Evolutionary conservation across 306 rosid genomes (phyloP), one percentile per base, ranked within the genome.

Genomic region (Pterocarpus santalinus): DNA sequence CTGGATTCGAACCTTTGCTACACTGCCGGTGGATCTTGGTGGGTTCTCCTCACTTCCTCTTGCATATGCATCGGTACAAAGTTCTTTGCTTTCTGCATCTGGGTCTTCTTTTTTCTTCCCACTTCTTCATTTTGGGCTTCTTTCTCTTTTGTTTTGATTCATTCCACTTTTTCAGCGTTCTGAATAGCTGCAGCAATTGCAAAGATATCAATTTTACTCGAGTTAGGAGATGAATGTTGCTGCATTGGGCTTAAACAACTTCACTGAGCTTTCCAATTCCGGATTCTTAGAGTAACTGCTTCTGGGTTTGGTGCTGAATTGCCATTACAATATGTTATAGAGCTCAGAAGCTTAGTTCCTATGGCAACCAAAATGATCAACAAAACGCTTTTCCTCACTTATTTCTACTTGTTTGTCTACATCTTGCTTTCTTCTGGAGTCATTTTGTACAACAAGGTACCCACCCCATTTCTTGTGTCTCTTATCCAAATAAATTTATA

Each of bases 381-480:
- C 87, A 92, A 49, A 85, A 92, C 97, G 67, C 95, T 91, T 76
- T 62, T 91, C 57, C 77, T 91, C 78, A 93, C 99, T 85, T 95
- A 95, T 75, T 85, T 95, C 6, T 95, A 93, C 90, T 86, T 95
- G 43, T 84, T 95, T 33, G 69, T 91, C 71, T 95, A 95, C 79
- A 90, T 95, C 80, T 81, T 92, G 73, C 97, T 95, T 78, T 95
- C 99, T 14, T 91, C 97, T 53, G 97, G 95, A 51, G 99, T 95
- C 83, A 95, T 95, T 57, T 83, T 93, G 87, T 95, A 90, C 86
- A 93, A 95, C 90, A 95, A 95, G 98, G 99, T 95, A 71, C 63
- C 34, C 3, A 72, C 17, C 51, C 55, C 30, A 4, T 13, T 64
- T 4, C 49, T 1, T 55, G 61, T 55, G 9, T 36, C 30, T 43